A percentile compares a stretch with the other conserved stretches of the same genome.
phyloP scores from a whole-genome alignment of 2,329 filamentous ascomycete species.

The Stagonosporopsis vannaccii region DNA sequence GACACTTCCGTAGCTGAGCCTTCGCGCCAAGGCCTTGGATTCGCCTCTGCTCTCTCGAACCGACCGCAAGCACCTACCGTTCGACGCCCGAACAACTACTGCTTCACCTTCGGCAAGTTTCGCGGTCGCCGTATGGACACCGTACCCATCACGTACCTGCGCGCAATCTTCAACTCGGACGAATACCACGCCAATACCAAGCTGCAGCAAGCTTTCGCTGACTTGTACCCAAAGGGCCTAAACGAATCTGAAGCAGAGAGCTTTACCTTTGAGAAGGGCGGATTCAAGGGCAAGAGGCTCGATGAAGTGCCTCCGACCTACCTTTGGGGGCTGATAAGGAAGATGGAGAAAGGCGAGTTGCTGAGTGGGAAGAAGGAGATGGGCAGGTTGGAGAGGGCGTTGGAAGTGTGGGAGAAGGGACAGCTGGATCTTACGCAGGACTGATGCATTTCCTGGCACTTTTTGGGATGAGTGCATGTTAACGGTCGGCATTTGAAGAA shows the following conservation, averaged over 20 bases:
- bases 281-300: conserved; percentile 12
- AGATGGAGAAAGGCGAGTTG: neutral
- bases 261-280: conserved; percentile 11
- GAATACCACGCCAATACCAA: conserved; percentile 9
- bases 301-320: conserved; percentile 16
- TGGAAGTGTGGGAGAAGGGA: conserved; percentile 11
- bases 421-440: conserved; percentile 15
- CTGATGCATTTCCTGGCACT: neutral
- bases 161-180: conserved; percentile 1
- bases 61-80: neutral
- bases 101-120: conserved; percentile 12
- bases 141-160: conserved; percentile 14
- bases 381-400: conserved; percentile 4
- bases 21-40: conserved; percentile 13
- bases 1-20: neutral
- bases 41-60: neutral
- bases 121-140: conserved; percentile 16
- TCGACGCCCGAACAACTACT: conserved; percentile 15
- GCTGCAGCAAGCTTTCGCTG: conserved; percentile 8
- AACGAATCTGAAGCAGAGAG: conserved; percentile 12
- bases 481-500: neutral
- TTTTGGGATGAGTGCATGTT: neutral
- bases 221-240: conserved; percentile 13
- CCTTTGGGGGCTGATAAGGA: conserved; percentile 7
- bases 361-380: conserved; percentile 3